Evolutionary conservation across 768 basidiomycete species (phyloP).

Genomic region (Lenzites betulinus): DNA sequence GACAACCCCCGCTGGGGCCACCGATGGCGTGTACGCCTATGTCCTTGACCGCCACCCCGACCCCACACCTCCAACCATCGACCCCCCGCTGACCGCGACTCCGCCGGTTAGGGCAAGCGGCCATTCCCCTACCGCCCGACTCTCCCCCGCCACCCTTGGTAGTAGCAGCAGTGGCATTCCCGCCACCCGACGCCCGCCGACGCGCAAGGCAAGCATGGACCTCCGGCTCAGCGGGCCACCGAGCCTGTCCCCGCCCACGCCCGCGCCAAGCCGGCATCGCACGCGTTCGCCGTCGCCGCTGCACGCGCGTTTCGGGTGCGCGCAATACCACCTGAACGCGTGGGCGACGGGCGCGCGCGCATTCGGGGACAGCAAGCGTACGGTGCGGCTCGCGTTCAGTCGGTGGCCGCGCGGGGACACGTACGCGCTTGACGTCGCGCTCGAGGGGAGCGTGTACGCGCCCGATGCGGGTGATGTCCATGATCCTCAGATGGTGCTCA

Average conservation of each 20-base stretch:
- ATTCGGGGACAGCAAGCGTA: background rate
- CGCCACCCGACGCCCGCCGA: background rate
- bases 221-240: background rate
- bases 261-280: background rate
- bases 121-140: background rate
- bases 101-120: too few species aligned
- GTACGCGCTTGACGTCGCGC: background rate
- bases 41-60: background rate
- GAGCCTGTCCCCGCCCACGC: too few species aligned
- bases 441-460: background rate
- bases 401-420: background rate
- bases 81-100: too few species aligned
- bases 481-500: too few species aligned
- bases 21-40: background rate
- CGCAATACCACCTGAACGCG: too few species aligned
- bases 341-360: background rate
- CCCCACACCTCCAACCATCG: too few species aligned
- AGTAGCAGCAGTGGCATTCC: background rate
- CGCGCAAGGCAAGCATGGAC: background rate
- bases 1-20: background rate
- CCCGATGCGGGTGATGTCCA: too few species aligned
- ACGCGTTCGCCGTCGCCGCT: background rate
- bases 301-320: too few species aligned
- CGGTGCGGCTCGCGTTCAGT: background rate
- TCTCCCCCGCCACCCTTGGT: background rate